Evolutionary conservation across 805 yeast genomes (phyloP).

Genomic region (Candida vaughaniae): DNA sequence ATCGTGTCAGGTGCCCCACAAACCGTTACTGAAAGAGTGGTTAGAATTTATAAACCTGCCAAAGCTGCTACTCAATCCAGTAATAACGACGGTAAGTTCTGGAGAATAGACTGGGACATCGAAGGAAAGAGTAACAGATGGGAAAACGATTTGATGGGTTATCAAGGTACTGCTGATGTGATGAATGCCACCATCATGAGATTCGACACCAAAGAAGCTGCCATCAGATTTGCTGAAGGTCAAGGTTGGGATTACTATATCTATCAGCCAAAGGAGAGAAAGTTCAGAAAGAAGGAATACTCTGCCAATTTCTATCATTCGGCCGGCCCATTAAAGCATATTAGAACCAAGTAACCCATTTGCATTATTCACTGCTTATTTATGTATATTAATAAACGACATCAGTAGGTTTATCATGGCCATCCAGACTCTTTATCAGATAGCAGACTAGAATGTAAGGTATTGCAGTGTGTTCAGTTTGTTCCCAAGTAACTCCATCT

Average conservation of each 20-base stretch:
- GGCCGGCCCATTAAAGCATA: slow-evolving; percentile 70
- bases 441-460: too few relatives aligned
- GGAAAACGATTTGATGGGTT: slow-evolving; percentile 89
- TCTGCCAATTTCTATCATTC: slow-evolving; percentile 69
- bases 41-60: slow-evolving; percentile 72
- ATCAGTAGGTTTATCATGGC: too few relatives aligned
- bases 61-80: slow-evolving; percentile 85
- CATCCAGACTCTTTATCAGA: too few relatives aligned
- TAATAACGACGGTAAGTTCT: slow-evolving; percentile 47
- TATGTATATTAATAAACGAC: slow-evolving; percentile 11
- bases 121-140: slow-evolving; percentile 75
- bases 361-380: too few relatives aligned
- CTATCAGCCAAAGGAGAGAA: slow-evolving; percentile 76
- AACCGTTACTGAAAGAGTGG: slow-evolving; percentile 59
- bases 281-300: slow-evolving; percentile 72
- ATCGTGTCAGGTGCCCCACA: slow-evolving; percentile 80
- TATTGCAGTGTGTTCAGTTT: too few relatives aligned
- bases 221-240: slow-evolving; percentile 73
- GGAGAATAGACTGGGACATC: slow-evolving; percentile 87
- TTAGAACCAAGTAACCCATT: slow-evolving; percentile 65
- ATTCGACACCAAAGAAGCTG: slow-evolving; percentile 74
- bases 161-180: slow-evolving; percentile 75
- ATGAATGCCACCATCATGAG: slow-evolving; percentile 78
- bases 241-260: slow-evolving; percentile 86
- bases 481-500: too few relatives aligned